Evolutionary conservation across 2,329 filamentous ascomycete genomes (phyloP).

Genomic region (Diaporthe vaccinii): DNA sequence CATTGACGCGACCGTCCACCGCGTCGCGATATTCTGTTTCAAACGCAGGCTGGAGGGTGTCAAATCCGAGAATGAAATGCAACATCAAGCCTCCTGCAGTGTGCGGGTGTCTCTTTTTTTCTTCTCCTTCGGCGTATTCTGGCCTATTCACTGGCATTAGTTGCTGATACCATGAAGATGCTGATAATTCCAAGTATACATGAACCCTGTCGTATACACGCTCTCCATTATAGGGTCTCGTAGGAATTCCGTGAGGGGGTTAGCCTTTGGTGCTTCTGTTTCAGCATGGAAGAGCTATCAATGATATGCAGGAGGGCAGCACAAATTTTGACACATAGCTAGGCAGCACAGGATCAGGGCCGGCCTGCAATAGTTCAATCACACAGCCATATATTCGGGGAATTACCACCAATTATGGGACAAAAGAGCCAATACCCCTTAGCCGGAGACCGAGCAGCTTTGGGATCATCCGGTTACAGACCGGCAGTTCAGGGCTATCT

Average conservation of each 20-base stretch:
- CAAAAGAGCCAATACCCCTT: neutral
- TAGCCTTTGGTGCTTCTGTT: conserved; percentile 18
- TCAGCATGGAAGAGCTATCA: conserved; percentile 11
- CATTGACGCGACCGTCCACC: neutral
- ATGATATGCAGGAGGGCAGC: neutral
- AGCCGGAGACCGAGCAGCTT: neutral
- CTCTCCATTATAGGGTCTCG: neutral
- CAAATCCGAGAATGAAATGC: neutral
- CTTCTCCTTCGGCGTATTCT: neutral
- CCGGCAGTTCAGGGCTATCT: conserved; percentile 5
- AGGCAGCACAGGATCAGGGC: neutral
- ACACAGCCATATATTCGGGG: neutral
- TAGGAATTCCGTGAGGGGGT: conserved; percentile 6
- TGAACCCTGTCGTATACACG: neutral
- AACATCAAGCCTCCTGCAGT: neutral
- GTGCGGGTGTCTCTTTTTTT: neutral
- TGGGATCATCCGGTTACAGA: conserved; percentile 21
- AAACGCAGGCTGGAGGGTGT: neutral
- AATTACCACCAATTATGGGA: neutral
- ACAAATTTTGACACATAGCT: neutral
- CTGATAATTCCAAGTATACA: too few relatives aligned
- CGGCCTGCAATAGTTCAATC: neutral
- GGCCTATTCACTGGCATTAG: neutral
- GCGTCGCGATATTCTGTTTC: neutral
- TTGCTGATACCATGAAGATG: neutral